Conservation (phyloP, 352 stramenopile genomes). For the Sclerospora graminicola region DNA sequence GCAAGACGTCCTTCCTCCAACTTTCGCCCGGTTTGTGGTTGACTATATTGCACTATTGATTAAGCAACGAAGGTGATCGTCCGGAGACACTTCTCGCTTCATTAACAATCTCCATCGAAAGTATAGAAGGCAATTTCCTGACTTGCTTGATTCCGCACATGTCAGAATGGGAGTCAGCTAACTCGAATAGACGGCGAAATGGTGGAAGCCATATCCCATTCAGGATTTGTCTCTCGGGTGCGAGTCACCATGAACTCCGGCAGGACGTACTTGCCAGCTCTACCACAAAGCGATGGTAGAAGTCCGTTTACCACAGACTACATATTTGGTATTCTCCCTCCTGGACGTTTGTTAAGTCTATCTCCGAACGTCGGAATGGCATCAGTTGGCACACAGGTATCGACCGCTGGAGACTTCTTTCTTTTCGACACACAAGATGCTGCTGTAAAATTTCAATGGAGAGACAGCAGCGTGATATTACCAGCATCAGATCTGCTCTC, state of each 20-base stretch:
- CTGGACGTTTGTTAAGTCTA: slow-evolving; percentile 21
- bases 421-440: slow-evolving; percentile 50
- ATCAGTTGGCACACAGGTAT: slow-evolving; percentile 36
- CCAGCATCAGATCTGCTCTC: slow-evolving; percentile 19
- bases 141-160: slow-evolving; percentile 30
- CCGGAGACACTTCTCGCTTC: slow-evolving; percentile 5
- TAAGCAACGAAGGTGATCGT: slow-evolving; percentile 1
- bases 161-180: too few species aligned
- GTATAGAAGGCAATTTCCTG: too few species aligned
- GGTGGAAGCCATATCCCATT: slow-evolving; percentile 27
- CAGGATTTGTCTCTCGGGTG: slow-evolving; percentile 24
- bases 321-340: slow-evolving; percentile 26
- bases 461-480: slow-evolving; percentile 23
- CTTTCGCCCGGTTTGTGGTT: slow-evolving; percentile 13
- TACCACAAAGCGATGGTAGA: slow-evolving; percentile 3
- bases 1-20: too few species aligned
- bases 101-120: slow-evolving; percentile 12
- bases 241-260: slow-evolving; percentile 42
- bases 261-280: slow-evolving; percentile 20
- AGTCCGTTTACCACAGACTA: slow-evolving; percentile 3
- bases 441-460: slow-evolving; percentile 35
- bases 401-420: slow-evolving; percentile 37
- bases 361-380: slow-evolving; percentile 31
- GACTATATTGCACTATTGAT: slow-evolving; percentile 7
- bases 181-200: slow-evolving; percentile 3